Evolutionary conservation across 208 protist species (phyloP), one percentile per base, ranked within the genome.

Genomic region (Vickermania ingenoplastis): DNA sequence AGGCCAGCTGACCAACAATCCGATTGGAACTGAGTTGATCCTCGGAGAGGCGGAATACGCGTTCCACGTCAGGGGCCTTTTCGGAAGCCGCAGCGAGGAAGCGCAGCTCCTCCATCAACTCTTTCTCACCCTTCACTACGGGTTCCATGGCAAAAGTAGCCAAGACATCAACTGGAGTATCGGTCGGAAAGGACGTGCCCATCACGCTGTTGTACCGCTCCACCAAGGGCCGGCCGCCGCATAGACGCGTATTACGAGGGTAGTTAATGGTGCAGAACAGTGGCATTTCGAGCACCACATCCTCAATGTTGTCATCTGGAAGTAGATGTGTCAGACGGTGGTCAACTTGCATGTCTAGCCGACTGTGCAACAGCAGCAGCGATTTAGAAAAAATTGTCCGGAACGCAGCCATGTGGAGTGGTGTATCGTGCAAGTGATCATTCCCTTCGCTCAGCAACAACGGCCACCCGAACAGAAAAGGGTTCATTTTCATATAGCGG

Each of bases 381-480:
- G 89, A 94, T 64, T 95, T 92, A 5, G 82, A 92, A 69, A 83
- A 92, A 13, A 97, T 66, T 7, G 90, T 94, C 31, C 87, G 82
- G 64, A 96, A 97, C 22, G 85, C 87, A 0, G 80, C 72, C 77
- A 84, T 88, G 49, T 78, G 77, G 27, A 93, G 71, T 25, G 78
- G 76, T 0, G 83, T 89, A 49, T 88, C 86, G 45, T 94, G 74
- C 41, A 92, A 67, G 59, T 88, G 66, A 51, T 84, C 67, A 66
- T 96, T 96, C 14, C 85, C 85, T 52, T 93, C 84, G 54, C 88
- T 91, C 54, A 95, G 67, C 41, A 97, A 55, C 23, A 96, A 57
- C 5, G 92, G 92, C 86, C 89, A 96, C 5, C 86, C 87, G 75
- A 96, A 97, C 17, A 97, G 73, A 69, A 95, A 97, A 0, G 92